Evolutionary conservation across 495 filamentous ascomycete species (phyloP).

Genomic region (Annulohypoxylon maeteangense): DNA sequence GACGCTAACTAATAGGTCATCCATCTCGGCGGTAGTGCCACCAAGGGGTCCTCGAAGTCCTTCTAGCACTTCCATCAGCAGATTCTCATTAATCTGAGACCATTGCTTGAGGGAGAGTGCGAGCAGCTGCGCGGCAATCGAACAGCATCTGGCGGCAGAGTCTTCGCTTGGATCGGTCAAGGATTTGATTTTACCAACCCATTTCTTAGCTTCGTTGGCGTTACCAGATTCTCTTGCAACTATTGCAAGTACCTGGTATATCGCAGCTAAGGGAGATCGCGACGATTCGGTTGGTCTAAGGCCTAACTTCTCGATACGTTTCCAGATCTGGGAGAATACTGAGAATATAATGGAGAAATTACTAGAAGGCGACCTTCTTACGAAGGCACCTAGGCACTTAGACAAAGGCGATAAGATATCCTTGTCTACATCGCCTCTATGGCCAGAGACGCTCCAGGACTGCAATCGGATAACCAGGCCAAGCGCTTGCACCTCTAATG

Average conservation of each 20-base stretch:
- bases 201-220: slow-evolving; percentile 58
- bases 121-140: slow-evolving; percentile 56
- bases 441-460: slow-evolving; percentile 79
- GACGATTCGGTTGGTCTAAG: slow-evolving; percentile 41
- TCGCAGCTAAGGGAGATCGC: slow-evolving; percentile 48
- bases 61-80: slow-evolving; percentile 62
- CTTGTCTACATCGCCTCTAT: slow-evolving; percentile 71
- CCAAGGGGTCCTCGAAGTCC: slow-evolving; percentile 66
- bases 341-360: slow-evolving; percentile 39
- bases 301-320: slow-evolving; percentile 44
- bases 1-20: slow-evolving; percentile 74
- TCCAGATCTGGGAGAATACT: slow-evolving; percentile 42
- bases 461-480: slow-evolving; percentile 72
- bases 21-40: slow-evolving; percentile 72
- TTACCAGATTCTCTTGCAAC: slow-evolving; percentile 58
- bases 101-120: slow-evolving; percentile 56
- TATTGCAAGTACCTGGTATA: slow-evolving; percentile 54
- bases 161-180: slow-evolving; percentile 49
- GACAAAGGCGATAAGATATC: slow-evolving; percentile 77
- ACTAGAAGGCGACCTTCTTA: slow-evolving; percentile 61
- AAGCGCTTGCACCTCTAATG: slow-evolving; percentile 72
- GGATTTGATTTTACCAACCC: slow-evolving; percentile 56
- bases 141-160: slow-evolving; percentile 57
- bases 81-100: slow-evolving; percentile 46
- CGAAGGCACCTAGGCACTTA: slow-evolving; percentile 71